Evolutionary conservation across 345 rosid genomes (phyloP), one percentile per base, ranked within the genome.

Genomic region (Brassica carinata): DNA sequence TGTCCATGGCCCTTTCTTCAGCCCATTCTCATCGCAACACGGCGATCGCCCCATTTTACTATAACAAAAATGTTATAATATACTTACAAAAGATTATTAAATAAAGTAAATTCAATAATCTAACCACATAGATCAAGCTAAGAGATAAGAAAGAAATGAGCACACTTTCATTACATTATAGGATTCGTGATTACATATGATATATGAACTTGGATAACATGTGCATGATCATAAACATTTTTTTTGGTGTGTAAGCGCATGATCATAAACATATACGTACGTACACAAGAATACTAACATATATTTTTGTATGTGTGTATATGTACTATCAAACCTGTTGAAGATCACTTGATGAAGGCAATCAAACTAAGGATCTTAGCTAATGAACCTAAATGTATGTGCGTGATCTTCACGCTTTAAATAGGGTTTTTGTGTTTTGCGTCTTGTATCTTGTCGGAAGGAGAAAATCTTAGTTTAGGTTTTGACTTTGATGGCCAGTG

Each of bases 1-100:
- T 7, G 90, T 89, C 97, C 97, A 92, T 17, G 97, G 93, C 40
- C 97, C 97, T 82, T 89, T 92, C 81, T 89, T 92, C 5, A 89
- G 19, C 8, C 89, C 87, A 43, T 67, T 86, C 72, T 89, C 91
- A 8, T 89, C 89, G 57, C 81, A 76, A 63, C 79, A 45, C 2
- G 83, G 83, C 30, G 86, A 83, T 76, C 88, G 75, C 58, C 84
- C 87, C 90, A 86, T 87, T 80, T 48, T 0, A 15, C 74, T 65
- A 3, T 57, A 75, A 11, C 19, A 69, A 5, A 65, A 34, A 70
- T 33, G 61, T 27, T 15, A 67, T 19, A 19, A 5, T 3, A 33
- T 3, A 43, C 5, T 64, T 69, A 77, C 33, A 67, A 67, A 57
- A 13, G 3, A 58, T 27, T 40, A 9, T 29, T 43, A 19, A 18